phyloP scores from a whole-genome alignment of 2,329 filamentous ascomycete species.

The Macrophomina pseudophaseolina region DNA sequence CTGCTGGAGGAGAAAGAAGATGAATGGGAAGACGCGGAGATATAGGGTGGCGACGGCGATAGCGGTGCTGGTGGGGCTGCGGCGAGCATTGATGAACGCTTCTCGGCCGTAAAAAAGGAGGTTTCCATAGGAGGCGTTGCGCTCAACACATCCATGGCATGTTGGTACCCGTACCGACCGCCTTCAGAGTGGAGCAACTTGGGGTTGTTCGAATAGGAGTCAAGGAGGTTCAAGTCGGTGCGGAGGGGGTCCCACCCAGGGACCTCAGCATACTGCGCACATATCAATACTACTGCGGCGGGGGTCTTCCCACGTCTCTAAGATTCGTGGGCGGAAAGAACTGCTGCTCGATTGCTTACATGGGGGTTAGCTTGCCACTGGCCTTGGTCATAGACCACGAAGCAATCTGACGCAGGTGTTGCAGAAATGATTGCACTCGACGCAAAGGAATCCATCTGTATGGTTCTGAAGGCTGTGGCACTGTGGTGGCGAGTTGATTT shows the following conservation, averaged over 20 bases:
- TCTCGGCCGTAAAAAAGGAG: not conserved
- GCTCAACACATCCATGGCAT: not conserved
- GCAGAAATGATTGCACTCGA: not conserved
- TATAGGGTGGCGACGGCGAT: not conserved
- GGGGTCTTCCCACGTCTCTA: too few relatives aligned
- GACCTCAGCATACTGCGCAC: not conserved
- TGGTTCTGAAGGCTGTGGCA: not conserved
- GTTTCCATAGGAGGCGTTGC: not conserved
- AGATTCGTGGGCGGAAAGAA: too few relatives aligned
- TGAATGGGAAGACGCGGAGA: not conserved
- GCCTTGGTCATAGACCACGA: not conserved
- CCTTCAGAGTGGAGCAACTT: not conserved
- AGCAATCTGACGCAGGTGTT: not conserved
- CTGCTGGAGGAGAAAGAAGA: not conserved
- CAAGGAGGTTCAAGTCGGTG: not conserved
- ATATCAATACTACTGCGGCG: too few relatives aligned
- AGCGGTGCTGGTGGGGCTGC: not conserved
- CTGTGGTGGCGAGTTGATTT: not conserved
- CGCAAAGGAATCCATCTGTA: not conserved
- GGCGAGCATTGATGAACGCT: not conserved
- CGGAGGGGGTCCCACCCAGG: not conserved
- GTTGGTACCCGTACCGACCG: not conserved
- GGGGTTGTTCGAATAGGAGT: not conserved
- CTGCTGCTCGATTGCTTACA: not conserved
- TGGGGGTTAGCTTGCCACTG: not conserved